Evolutionary conservation across 306 rosid species (phyloP).

Genomic region (Calophaca sinica): DNA sequence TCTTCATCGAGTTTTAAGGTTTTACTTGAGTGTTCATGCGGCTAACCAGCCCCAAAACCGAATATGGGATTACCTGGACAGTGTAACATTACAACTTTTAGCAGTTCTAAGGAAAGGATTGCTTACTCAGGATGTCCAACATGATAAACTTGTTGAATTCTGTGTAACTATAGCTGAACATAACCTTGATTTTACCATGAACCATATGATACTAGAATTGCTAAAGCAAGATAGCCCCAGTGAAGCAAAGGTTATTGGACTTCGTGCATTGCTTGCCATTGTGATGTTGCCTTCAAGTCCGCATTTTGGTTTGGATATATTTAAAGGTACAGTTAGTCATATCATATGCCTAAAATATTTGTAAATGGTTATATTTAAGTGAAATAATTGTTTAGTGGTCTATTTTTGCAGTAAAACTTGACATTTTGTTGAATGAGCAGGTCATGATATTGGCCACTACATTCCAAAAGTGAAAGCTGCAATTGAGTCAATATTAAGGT

Average conservation of each 20-base stretch:
- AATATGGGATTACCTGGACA: slow-evolving; percentile 95
- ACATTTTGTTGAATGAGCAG: slow-evolving; percentile 62
- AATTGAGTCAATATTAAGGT: slow-evolving; percentile 86
- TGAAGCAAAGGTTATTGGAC: slow-evolving; percentile 99
- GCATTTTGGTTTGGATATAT: slow-evolving; percentile 83
- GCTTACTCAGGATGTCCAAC: slow-evolving; percentile 99
- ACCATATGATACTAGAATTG: slow-evolving; percentile 95
- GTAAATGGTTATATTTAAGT: slow-evolving; percentile 9
- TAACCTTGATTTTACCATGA: slow-evolving; percentile 98
- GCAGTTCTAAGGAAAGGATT: slow-evolving; percentile 88
- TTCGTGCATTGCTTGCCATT: slow-evolving; percentile 95
- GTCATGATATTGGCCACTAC: slow-evolving; percentile 92
- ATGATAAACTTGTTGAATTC: slow-evolving; percentile 97
- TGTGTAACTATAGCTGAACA: slow-evolving; percentile 98
- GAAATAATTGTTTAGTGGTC: slow-evolving; percentile 28
- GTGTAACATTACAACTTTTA: slow-evolving; percentile 93
- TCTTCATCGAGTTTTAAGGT: slow-evolving; percentile 97
- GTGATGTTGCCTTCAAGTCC: slow-evolving; percentile 89
- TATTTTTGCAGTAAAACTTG: slow-evolving; percentile 36
- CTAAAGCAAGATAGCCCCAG: slow-evolving; percentile 93
- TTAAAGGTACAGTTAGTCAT: slow-evolving; percentile 69
- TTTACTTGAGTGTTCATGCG: slow-evolving; percentile 94
- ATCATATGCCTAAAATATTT: slow-evolving; percentile 29
- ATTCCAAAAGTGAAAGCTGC: slow-evolving; percentile 98
- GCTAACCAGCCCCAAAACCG: slow-evolving; percentile 86